These are phyloP conservation scores for Myrica gale DNA, from an alignment of 306 rosid species.

Conservation along the genomic window DNA sequence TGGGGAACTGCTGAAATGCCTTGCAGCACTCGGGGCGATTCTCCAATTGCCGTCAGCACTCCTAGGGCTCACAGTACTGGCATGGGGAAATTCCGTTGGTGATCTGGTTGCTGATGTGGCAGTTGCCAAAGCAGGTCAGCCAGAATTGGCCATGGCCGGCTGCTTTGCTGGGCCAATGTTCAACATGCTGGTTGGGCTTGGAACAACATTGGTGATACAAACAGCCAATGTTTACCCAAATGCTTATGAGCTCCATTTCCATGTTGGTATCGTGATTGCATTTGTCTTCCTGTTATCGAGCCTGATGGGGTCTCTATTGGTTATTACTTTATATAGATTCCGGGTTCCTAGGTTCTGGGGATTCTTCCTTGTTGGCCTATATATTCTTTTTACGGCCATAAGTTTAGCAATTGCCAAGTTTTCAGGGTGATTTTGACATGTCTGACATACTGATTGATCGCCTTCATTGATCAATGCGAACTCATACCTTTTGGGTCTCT, in stretches of 20 bases:
- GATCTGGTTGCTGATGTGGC: constrained; percentile 97
- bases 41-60: constrained; percentile 71
- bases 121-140: constrained; percentile 93
- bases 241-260: constrained; percentile 74
- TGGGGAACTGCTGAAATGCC: constrained; percentile 88
- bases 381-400: constrained; percentile 63
- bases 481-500: neutral
- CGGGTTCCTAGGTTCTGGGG: constrained; percentile 97
- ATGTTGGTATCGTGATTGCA: constrained; percentile 76
- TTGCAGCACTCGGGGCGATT: constrained; percentile 63
- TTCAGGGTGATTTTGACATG: constrained; percentile 44
- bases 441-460: neutral
- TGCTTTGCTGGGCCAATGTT: constrained; percentile 99
- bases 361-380: constrained; percentile 83
- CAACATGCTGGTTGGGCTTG: constrained; percentile 97
- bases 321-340: constrained; percentile 88
- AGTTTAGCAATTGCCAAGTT: constrained; percentile 70
- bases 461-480: neutral
- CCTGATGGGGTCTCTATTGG: constrained; percentile 90
- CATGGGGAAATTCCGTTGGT: constrained; percentile 98
- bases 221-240: constrained; percentile 66
- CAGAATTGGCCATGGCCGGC: constrained; percentile 97
- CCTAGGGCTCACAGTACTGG: constrained; percentile 92
- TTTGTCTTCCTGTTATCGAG: constrained; percentile 85
- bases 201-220: constrained; percentile 82